Base-by-base conservation (phyloP, 371 early-diverging fungal species). In the Rhizopus stolonifer region DNA sequence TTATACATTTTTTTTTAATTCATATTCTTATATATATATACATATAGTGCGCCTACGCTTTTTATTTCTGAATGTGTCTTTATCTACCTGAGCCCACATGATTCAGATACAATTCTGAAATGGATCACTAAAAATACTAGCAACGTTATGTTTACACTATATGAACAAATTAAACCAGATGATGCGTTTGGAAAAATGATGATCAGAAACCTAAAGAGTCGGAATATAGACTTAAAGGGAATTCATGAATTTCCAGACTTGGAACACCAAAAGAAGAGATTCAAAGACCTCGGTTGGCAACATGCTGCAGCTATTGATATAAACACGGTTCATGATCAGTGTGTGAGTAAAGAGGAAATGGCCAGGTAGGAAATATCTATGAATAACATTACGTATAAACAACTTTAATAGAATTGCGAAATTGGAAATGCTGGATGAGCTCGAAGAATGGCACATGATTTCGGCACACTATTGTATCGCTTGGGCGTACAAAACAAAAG, bases 171-270 rank as follows among this genome's bases (percentile, higher is more conserved):
- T 44, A 60, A 79, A 18, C 98, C 98, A 0, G 66, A 84, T 38
- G 96, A 98, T 65, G 74, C 90, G 0, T 98, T 98, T 79, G 98
- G 98, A 0, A 67, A 80, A 44, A 84, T 87, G 74, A 98, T 98
- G 98, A 67, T 95, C 9, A 79, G 82, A 19, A 96, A 95, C 50
- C 69, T 97, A 22, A 75, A 81, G 81, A 61, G 65, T 32, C 77
- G 92, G 4, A 68, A 80, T 39, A 88, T 91, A 42, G 85, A 87
- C 34, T 63, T 94, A 19, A 86, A 82, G 19, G 91, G 92, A 0
- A 77, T 91, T 11, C 74, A 84, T 23, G 85, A 86, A 2, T 91
- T 82, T 52, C 94, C 93, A 0, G 82, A 83, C 4, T 57, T 93
- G 17, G 77, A 80, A 19, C 70, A 79, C 34, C 94, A 94, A 51